Evolutionary conservation across 805 yeast genomes (phyloP).

Genomic region (Kodamaea nitidulidarum): DNA sequence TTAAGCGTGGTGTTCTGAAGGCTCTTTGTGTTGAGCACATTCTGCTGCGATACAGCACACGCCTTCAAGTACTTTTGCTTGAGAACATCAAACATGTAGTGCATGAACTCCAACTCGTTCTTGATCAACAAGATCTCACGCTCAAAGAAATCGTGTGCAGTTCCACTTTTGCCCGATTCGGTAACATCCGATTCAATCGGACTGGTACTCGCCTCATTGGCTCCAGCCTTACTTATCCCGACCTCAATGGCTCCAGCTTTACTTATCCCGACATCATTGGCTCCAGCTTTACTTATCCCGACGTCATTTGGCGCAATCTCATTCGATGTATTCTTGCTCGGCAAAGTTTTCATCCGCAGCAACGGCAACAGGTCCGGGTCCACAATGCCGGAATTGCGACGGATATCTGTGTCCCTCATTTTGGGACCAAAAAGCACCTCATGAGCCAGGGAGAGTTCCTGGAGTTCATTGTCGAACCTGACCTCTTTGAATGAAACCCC

Average conservation of each 20-base stretch:
- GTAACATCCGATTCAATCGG: neutral
- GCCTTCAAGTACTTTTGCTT: slow-evolving; percentile 23
- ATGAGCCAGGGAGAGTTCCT: slow-evolving; percentile 29
- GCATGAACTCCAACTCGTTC: slow-evolving; percentile 60
- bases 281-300: too few species aligned
- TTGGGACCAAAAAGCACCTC: slow-evolving; percentile 26
- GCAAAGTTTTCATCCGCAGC: too few species aligned
- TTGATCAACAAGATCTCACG: slow-evolving; percentile 53
- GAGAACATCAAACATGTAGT: slow-evolving; percentile 47
- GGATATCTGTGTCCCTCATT: neutral
- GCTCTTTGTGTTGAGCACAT: slow-evolving; percentile 2
- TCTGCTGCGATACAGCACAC: neutral
- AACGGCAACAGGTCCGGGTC: slow-evolving; percentile 2
- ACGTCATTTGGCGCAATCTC: too few species aligned
- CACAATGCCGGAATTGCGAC: slow-evolving; percentile 5
- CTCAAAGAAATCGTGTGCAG: slow-evolving; percentile 44
- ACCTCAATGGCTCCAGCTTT: too few species aligned
- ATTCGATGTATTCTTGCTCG: too few species aligned
- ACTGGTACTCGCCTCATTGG: too few species aligned
- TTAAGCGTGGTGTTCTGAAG: slow-evolving; percentile 1
- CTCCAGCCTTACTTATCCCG: too few species aligned
- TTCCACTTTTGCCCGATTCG: slow-evolving; percentile 12
- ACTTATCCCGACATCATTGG: too few species aligned
- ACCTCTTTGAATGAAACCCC: slow-evolving; percentile 27
- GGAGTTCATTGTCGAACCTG: slow-evolving; percentile 11